Base-by-base conservation (phyloP, 768 basidiomycete genomes). In the Cytidiella melzeri region DNA sequence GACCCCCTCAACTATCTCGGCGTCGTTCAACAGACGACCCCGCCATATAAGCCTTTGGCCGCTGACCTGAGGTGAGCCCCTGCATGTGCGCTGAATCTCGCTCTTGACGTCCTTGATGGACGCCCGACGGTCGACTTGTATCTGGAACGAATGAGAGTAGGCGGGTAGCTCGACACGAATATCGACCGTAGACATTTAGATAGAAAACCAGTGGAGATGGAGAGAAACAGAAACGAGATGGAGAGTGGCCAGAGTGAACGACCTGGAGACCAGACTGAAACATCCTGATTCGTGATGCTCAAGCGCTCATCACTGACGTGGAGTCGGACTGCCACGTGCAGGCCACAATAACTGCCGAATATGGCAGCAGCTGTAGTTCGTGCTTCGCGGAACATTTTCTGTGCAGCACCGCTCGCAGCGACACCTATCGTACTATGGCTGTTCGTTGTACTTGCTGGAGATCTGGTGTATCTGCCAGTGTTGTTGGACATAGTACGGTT, bases 41-140 rank as follows among this genome's bases (percentile, higher is more conserved):
- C 80, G 74, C 78, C 81, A 87, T 49, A 91, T 82, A 50, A 91
- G 72, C 50, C 84, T 73, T 65, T 90, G 88, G 18, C 87, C 84
- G n/a, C 80, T 79, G 15, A 77, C 71, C 37, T 67, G 73, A 38
- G 88, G 88, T 53, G 69, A 73, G 21, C 88, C 88, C 15, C 73
- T 64, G 60, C 88, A 90, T 20, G 67, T 62, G 15, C 62, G 66
- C 48, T 67, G 71, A 56, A 91, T 89, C 64, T 79, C 75, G 49
- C 74, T 70, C 68, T 91, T 91, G 51, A 89, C 70, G 58, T 86
- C 75, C 27, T 69, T 67, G 34, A 91, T 69, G 13, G 79, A 79
- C 45, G 72, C 72, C 12, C 67, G 63, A 26, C 62, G 59, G 20
- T 73, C 62, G 21, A 84, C 74, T 38, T 73, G 67, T 36, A 90